These are phyloP conservation scores for Athelia psychrophila DNA, from an alignment of 1,284 basidiomycete species.

Conservation along the genomic window DNA sequence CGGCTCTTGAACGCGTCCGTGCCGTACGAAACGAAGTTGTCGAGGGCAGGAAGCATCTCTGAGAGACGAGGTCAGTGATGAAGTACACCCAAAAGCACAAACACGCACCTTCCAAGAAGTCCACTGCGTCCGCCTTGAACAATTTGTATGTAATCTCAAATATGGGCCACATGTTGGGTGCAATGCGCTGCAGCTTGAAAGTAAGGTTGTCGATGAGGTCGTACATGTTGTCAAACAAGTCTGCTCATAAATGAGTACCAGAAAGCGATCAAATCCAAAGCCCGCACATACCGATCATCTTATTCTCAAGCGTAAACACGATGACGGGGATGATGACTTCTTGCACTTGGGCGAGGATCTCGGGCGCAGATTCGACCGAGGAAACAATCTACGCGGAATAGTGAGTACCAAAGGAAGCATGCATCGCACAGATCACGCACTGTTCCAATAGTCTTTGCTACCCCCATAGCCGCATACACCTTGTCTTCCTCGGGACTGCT, in stretches of 20 bases:
- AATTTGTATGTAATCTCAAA: conserved; percentile 81
- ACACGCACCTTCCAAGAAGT: conserved; percentile 80
- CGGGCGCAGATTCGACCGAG: conserved; percentile 71
- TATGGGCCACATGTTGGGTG: conserved; percentile 84
- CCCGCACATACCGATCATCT: conserved; percentile 51
- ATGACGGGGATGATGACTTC: conserved; percentile 81
- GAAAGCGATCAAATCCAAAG: conserved; percentile 14
- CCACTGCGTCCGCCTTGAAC: conserved; percentile 84
- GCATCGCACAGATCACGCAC: conserved; percentile 37
- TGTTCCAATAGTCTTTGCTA: conserved; percentile 77
- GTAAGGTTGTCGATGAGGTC: conserved; percentile 85
- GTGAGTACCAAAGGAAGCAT: background rate
- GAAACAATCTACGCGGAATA: conserved; percentile 50
- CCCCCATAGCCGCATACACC: conserved; percentile 82
- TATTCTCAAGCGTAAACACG: conserved; percentile 72
- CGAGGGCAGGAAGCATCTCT: conserved; percentile 89
- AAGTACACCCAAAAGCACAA: background rate
- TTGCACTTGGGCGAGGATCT: conserved; percentile 80
- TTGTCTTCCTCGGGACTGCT: conserved; percentile 73
- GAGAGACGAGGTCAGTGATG: conserved; percentile 3
- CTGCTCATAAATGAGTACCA: conserved; percentile 31
- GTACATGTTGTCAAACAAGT: conserved; percentile 87
- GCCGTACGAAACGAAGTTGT: conserved; percentile 90
- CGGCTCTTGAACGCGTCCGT: conserved; percentile 71
- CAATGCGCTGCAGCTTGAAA: conserved; percentile 78